A percentile compares a stretch with the other conserved stretches of the same genome.
These are phyloP conservation scores for Picea mariana DNA, from an alignment of 83 land plant genomes.

Conservation along the genomic window DNA sequence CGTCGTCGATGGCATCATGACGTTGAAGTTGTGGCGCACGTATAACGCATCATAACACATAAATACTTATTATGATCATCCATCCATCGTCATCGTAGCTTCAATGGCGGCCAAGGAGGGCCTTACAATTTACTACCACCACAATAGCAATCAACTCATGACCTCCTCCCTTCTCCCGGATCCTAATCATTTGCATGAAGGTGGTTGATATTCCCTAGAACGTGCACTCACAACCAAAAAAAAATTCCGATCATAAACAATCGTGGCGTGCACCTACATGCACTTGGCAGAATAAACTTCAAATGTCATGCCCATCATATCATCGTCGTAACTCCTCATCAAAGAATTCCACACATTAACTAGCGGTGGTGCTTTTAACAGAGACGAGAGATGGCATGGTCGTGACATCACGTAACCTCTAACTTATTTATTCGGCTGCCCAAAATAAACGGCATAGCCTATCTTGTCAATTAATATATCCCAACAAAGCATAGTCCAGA, in stretches of 20 bases:
- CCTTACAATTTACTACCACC: too few relatives aligned
- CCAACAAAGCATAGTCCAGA: not conserved
- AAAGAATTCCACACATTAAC: not conserved
- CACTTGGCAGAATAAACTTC: not conserved
- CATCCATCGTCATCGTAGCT: too few relatives aligned
- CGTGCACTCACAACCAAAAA: too few relatives aligned
- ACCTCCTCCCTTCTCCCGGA: too few relatives aligned
- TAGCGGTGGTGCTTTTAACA: not conserved
- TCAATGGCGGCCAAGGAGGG: too few relatives aligned
- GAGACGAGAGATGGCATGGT: not conserved
- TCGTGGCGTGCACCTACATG: too few relatives aligned
- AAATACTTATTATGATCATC: not conserved
- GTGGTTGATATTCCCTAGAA: too few relatives aligned
- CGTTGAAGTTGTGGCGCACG: slow-evolving; percentile 16
- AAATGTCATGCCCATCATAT: not conserved
- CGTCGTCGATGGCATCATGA: slow-evolving; percentile 18
- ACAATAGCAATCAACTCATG: too few relatives aligned
- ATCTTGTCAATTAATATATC: not conserved
- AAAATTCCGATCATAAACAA: too few relatives aligned
- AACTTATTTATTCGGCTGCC: too few relatives aligned
- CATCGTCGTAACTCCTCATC: not conserved
- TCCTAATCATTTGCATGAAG: too few relatives aligned
- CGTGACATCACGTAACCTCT: slow-evolving; percentile 1
- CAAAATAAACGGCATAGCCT: not conserved
- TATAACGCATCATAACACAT: slow-evolving; percentile 13